Evolutionary conservation across 495 filamentous ascomycete species (phyloP), one percentile per base, ranked within the genome.

Genomic region (Penicillium simplicissimum): DNA sequence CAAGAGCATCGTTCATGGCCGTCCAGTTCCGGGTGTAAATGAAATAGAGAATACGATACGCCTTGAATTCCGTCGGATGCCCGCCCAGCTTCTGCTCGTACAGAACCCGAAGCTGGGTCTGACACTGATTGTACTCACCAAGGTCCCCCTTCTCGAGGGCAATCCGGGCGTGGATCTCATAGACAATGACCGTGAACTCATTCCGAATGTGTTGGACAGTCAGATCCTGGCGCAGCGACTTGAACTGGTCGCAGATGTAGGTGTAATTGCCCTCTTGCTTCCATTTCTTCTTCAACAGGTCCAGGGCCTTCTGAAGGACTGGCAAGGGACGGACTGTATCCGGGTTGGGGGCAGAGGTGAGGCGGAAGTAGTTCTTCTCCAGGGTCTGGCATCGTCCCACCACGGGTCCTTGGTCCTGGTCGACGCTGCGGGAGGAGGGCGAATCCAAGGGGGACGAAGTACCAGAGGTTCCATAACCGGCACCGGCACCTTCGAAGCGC

Each of bases 121-220:
- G 96, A 76, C 95, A 99, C 85, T 99, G 95, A 82, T 99, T 99
- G 92, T 98, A 99, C 95, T 99, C 95, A 99, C 95, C 94, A 80
- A 97, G 84, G 83, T 99, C 95, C 74, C 90, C 93, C 85, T 96
- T 97, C 82, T 99, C 95, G 72, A 99, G 81, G 62, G 95, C 95
- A 79, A 99, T 98, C 43, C 95, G 88, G 55, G 94, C 96, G 79
- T 99, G 96, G 60, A 93, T 92, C 81, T 99, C 95, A 75, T 99
- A 99, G 51, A 97, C 95, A 60, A 82, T 87, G 55, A 97, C 93
- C 6, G 93, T 97, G 73, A 98, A 97, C 51, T 95, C 90, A 69
- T 90, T 96, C 76, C 90, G 91, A 78, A 99, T 94, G 67, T 90
- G 93, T 75, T 99, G 95, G 55, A 99, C 95, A 42, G 95, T 98